Base-by-base conservation (phyloP, 768 basidiomycete species). In the Flagelloscypha sp. region DNA sequence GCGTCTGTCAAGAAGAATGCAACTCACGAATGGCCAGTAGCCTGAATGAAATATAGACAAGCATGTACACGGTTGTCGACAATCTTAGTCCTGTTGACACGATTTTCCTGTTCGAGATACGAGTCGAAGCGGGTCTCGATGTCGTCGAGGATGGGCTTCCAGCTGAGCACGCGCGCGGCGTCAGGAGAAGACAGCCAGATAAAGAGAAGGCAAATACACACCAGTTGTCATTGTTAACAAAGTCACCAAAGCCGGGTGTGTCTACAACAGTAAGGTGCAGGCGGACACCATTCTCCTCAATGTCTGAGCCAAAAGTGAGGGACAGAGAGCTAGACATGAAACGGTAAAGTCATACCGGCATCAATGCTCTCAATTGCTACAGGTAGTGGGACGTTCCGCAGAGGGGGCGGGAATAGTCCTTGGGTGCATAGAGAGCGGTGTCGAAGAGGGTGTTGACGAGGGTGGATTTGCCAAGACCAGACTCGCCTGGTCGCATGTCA, bases 171-270 rank as follows among this genome's bases (percentile, higher is more conserved):
- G 32, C 19, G 31, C 15, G 41, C 33, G 45, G 50, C 45, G 21
- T 46, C 44, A 43, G 27, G 48, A 44, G 36, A 47, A 37, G 32
- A 33, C 35, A 33, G 22, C 15, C 19, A 24, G 13, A 25, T 32
- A 48, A 16, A 12, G 34, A 27, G 52, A 33, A 44, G 40, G 37
- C 39, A 35, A 31, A 48, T 45, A 45, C 63, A 46, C 44, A 89
- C 90, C 92, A 92, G 54, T 95, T 90, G 49, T 95, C 89, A 58
- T 99, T 99, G 71, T 99, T 97, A 55, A 98, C 93, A 59, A 95
- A 98, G 59, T 99, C 95, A 42, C 95, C 95, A 53, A 97, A 99
- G 22, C 95, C 95, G 38, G 95, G 95, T 19, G 93, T 99, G 57
- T 99, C 95, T 44, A 99, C 95, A 43, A 99, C 94, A n/a, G 92